Conservation (phyloP, 257 asterid genomes). For the Solanum verrucosum region DNA sequence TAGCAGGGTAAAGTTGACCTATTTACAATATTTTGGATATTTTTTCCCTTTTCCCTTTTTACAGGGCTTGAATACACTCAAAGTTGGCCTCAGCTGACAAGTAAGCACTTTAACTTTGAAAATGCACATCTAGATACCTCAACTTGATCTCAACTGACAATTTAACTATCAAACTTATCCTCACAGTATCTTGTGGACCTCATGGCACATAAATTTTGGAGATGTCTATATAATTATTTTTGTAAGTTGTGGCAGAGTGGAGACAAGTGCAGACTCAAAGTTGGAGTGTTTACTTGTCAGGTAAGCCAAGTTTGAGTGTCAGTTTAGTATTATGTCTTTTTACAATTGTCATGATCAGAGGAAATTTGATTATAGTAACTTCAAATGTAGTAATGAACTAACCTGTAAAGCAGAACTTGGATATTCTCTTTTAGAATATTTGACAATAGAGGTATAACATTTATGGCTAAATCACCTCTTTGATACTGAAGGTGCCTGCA, state of each 20-base stretch:
- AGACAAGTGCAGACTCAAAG: not conserved
- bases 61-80: not conserved
- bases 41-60: not conserved
- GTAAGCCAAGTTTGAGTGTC: not conserved
- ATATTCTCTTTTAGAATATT: slow-evolving; percentile 3
- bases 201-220: not conserved
- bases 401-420: slow-evolving; percentile 20
- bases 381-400: not conserved
- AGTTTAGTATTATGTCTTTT: not conserved
- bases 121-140: not conserved
- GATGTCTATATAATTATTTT: not conserved
- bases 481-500: slow-evolving; percentile 5
- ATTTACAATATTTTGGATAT: not conserved
- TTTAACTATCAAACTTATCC: not conserved
- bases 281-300: not conserved
- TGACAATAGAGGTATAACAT: slow-evolving; percentile 11
- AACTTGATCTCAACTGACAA: not conserved
- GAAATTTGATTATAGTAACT: not conserved
- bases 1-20: not conserved
- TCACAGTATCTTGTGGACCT: not conserved
- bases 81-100: not conserved
- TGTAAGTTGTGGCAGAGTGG: not conserved
- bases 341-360: not conserved
- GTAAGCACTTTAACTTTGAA: not conserved
- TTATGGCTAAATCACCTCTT: not conserved